Evolutionary conservation across 2,329 filamentous ascomycete species (phyloP).

Genomic region (Fusarium keratoplasticum): DNA sequence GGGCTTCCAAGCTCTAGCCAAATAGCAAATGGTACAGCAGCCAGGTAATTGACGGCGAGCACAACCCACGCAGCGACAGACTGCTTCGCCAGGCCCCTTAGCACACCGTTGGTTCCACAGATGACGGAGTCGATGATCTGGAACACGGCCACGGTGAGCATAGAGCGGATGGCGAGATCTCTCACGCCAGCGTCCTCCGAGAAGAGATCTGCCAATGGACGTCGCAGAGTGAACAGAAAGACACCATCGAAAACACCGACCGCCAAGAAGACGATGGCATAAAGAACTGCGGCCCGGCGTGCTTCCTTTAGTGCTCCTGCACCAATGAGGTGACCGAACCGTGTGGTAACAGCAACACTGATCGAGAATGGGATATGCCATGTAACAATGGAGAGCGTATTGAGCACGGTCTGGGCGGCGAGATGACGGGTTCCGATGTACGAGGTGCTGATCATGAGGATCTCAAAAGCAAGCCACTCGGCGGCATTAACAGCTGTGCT

Average conservation of each 20-base stretch:
- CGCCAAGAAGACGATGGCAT: conserved; percentile 26
- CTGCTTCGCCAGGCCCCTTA: conserved; percentile 35
- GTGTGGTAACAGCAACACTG: conserved; percentile 55
- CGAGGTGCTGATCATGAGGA: conserved; percentile 59
- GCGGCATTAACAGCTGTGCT: conserved; percentile 56
- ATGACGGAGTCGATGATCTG: conserved; percentile 35
- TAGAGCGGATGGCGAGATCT: conserved; percentile 23
- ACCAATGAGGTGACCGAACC: conserved; percentile 57
- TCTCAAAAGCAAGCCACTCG: conserved; percentile 58
- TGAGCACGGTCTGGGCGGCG: conserved; percentile 56
- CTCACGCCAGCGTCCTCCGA: conserved; percentile 30
- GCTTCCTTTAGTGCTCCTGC: conserved; percentile 41
- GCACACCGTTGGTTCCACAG: conserved; percentile 34
- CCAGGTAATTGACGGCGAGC: conserved; percentile 33
- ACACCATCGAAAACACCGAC: conserved; percentile 29
- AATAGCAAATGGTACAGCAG: conserved; percentile 33
- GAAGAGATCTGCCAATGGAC: conserved; percentile 28
- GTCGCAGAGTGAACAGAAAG: conserved; percentile 25
- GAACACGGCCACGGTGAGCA: conserved; percentile 32
- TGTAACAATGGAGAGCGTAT: conserved; percentile 53
- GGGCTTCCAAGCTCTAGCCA: conserved; percentile 35
- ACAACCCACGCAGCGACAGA: conserved; percentile 38
- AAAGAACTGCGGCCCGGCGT: conserved; percentile 23
- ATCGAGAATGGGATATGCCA: conserved; percentile 59
- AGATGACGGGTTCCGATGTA: conserved; percentile 57